A percentile compares a stretch with the other conserved stretches of the same genome.
Evolutionary conservation across 2,329 filamentous ascomycete species (phyloP).

Genomic region (Intubia oerlemansii): DNA sequence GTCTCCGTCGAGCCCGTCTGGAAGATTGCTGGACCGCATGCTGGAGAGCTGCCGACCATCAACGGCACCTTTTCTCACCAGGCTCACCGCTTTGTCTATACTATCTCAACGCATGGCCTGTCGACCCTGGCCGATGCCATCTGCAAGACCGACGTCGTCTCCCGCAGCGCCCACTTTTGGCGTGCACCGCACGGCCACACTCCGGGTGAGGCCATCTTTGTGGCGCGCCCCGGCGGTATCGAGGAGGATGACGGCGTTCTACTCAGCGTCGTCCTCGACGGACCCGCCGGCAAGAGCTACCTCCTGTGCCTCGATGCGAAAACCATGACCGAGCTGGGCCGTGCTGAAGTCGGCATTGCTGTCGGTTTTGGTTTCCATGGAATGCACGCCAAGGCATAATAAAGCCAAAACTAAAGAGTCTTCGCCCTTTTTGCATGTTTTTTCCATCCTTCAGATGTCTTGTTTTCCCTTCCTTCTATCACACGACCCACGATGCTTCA

Average conservation of each 20-base stretch:
- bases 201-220: conserved; percentile 49
- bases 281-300: conserved; percentile 35
- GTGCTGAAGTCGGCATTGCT: conserved; percentile 38
- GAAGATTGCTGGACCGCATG: conserved; percentile 28
- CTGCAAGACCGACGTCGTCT: conserved; percentile 41
- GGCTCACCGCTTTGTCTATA: conserved; percentile 39
- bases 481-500: too few relatives aligned
- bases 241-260: conserved; percentile 42
- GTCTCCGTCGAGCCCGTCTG: conserved; percentile 14
- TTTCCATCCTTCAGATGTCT: too few relatives aligned
- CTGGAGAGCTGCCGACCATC: conserved; percentile 44
- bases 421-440: too few relatives aligned
- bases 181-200: conserved; percentile 30
- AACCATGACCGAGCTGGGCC: conserved; percentile 40
- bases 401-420: too few relatives aligned
- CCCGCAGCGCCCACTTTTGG: conserved; percentile 32
- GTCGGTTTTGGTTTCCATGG: conserved; percentile 48
- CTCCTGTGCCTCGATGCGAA: conserved; percentile 41
- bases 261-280: conserved; percentile 42
- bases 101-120: conserved; percentile 30
- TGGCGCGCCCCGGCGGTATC: conserved; percentile 25
- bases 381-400: conserved; percentile 18
- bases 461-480: too few relatives aligned
- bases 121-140: conserved; percentile 41
- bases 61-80: conserved; percentile 32